A percentile compares a stretch with the other conserved stretches of the same genome.
Evolutionary conservation across 2,329 filamentous ascomycete species (phyloP).

Genomic region (Byssochlamys sp.): DNA sequence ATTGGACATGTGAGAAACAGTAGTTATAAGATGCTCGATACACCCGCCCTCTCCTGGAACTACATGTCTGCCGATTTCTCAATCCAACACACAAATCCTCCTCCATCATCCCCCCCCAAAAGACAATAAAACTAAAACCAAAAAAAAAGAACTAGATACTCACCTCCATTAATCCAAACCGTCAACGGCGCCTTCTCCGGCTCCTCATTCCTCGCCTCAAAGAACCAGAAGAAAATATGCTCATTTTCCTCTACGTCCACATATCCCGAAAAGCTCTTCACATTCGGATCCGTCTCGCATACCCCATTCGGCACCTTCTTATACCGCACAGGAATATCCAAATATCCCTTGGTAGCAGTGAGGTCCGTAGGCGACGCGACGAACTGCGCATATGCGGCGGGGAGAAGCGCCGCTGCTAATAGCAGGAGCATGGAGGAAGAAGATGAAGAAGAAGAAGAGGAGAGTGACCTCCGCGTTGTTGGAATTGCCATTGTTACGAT

Average conservation of each 20-base stretch:
- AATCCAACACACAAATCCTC: no score
- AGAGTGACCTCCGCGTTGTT: not conserved
- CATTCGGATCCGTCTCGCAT: constrained; percentile 20
- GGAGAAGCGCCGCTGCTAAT: not conserved
- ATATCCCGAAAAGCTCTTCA: not conserved
- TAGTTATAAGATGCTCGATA: not conserved
- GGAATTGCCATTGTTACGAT: not conserved
- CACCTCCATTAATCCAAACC: constrained; percentile 50
- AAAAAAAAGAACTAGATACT: not conserved
- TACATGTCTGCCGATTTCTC: no score
- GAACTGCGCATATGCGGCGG: constrained; percentile 20
- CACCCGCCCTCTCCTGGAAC: no score
- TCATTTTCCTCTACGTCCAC: not conserved
- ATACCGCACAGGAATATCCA: constrained; percentile 37
- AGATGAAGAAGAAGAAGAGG: no score
- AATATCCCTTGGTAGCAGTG: constrained; percentile 26
- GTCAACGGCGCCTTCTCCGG: constrained; percentile 47
- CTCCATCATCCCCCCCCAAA: no score
- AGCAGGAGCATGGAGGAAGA: not conserved
- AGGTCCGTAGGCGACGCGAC: constrained; percentile 29
- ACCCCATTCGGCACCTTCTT: constrained; percentile 41
- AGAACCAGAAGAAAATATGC: not conserved
- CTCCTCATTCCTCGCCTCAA: constrained; percentile 13
- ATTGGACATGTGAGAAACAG: not conserved
- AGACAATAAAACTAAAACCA: not conserved